These are phyloP conservation scores for Rhexocercosporidium sp. DNA, from an alignment of 2,329 filamentous ascomycete species.

Conservation along the genomic window DNA sequence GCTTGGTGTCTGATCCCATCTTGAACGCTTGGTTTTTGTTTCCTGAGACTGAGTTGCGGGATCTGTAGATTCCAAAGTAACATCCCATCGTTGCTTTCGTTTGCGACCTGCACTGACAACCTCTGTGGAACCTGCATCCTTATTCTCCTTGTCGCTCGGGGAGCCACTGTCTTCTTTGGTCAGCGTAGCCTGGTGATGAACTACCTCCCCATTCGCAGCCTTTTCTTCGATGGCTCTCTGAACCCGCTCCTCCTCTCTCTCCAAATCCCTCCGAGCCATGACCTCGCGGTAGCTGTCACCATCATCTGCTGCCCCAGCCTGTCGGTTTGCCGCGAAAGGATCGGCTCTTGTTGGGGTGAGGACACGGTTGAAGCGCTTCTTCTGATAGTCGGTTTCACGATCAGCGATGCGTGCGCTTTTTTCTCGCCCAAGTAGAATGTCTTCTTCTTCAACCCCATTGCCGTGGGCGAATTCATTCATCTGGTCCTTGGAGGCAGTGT, in stretches of 20 bases:
- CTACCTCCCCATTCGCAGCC: slow-evolving; percentile 60
- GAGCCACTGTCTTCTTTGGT: slow-evolving; percentile 60
- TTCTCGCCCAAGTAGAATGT: slow-evolving; percentile 83
- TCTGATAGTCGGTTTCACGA: slow-evolving; percentile 97
- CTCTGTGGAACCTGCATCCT: slow-evolving; percentile 71
- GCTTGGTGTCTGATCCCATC: slow-evolving; percentile 85
- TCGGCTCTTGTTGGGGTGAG: slow-evolving; percentile 87
- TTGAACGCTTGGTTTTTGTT: slow-evolving; percentile 68
- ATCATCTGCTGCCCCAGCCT: slow-evolving; percentile 69
- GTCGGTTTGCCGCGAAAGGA: slow-evolving; percentile 78
- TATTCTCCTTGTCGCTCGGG: slow-evolving; percentile 70
- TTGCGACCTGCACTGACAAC: slow-evolving; percentile 69
- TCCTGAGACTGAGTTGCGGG: slow-evolving; percentile 57
- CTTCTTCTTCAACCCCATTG: slow-evolving; percentile 86
- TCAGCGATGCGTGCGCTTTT: slow-evolving; percentile 90
- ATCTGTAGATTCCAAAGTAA: slow-evolving; percentile 63
- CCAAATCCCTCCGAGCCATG: slow-evolving; percentile 89
- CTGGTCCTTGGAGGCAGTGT: slow-evolving; percentile 89
- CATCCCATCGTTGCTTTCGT: slow-evolving; percentile 96
- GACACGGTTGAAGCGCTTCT: slow-evolving; percentile 86
- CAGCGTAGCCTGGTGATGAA: slow-evolving; percentile 75
- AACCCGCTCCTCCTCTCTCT: slow-evolving; percentile 91
- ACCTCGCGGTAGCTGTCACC: slow-evolving; percentile 86
- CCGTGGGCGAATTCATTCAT: slow-evolving; percentile 93
- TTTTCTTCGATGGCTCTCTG: slow-evolving; percentile 77